These are phyloP conservation scores for Hygrophorus russula DNA, from an alignment of 768 basidiomycete genomes.

Conservation along the genomic window DNA sequence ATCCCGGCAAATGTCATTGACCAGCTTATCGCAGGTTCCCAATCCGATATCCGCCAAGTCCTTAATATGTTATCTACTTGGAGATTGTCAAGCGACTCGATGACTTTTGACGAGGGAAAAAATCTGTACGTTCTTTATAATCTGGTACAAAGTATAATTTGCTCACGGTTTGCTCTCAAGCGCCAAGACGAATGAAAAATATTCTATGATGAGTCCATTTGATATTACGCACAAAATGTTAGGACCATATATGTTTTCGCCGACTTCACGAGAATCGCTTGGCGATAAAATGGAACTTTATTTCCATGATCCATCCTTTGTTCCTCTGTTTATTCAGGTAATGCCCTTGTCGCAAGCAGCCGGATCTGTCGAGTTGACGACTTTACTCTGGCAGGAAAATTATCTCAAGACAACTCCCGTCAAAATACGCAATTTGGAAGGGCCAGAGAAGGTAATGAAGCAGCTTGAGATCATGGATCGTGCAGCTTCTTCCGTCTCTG, in stretches of 20 bases:
- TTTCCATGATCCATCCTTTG: conserved; percentile 91
- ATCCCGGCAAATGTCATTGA: conserved; percentile 88
- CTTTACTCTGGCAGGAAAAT: conserved; percentile 65
- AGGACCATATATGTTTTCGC: conserved; percentile 84
- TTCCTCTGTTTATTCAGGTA: conserved; percentile 93
- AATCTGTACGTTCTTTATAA: conserved; percentile 52
- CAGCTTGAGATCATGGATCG: conserved; percentile 73
- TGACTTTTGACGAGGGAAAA: conserved; percentile 91
- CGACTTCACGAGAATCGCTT: conserved; percentile 69
- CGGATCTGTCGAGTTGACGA: background rate
- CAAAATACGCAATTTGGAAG: conserved; percentile 41
- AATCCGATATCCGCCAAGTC: conserved; percentile 95
- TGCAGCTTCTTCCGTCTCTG: conserved; percentile 88
- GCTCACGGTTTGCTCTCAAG: conserved; percentile 27
- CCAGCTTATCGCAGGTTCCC: conserved; percentile 77
- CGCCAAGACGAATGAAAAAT: conserved; percentile 85
- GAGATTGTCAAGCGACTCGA: conserved; percentile 69
- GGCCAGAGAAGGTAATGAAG: conserved; percentile 56
- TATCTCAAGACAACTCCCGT: conserved; percentile 81
- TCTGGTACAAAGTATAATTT: background rate
- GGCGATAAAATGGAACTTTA: conserved; percentile 93
- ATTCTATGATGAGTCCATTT: conserved; percentile 84
- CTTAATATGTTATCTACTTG: conserved; percentile 98
- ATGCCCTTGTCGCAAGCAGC: background rate
- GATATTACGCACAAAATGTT: conserved; percentile 83